Base-by-base conservation (phyloP, 306 rosid genomes). In the Gleditsia sinensis region DNA sequence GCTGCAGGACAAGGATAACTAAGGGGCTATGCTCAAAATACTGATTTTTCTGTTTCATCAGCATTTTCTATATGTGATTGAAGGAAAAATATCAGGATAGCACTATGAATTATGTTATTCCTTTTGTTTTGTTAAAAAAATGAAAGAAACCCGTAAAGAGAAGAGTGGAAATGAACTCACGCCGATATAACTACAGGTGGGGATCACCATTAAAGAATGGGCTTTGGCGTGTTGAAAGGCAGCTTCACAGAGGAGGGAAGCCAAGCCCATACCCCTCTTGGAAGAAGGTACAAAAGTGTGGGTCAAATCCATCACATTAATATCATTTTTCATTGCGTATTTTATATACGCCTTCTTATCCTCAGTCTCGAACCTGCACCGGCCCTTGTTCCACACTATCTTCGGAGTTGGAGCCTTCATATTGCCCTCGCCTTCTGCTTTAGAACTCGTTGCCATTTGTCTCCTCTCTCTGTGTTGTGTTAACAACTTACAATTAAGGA, bases 231-330 rank as follows among this genome's bases (percentile, higher is more conserved):
- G 97, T 60, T 84, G 78, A 81, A 91, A 94, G 51, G 98, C 98
- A 2, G 97, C 92, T 28, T 81, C 72, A 60, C 87, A 85, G 81
- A 94, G 96, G 17, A 51, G 96, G 27, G 91, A 84, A 37, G 98
- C 98, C 83, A 94, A 76, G 13, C 97, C 98, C 42, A 91, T 60
- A 17, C 97, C 97, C 71, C 98, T 76, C 78, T 88, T 94, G 78
- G 94, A 88, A 61, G 97, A 59, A 7, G 98, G 97, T 0, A 94
- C 98, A 32, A 43, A 91, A 66, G 98, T 91, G 83, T 94, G 98
- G 5, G 87, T 80, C 87, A 91, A 81, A 51, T 91, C 96, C 86
- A 94, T 75, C 4, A 85, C 91, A 58, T 81, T 89, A 1, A 89
- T 91, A 9, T 88, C 77, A 0, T 82, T 66, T 45, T 85, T 77